Base-by-base conservation (phyloP, 176 grass and related monocot species). In the Phoenix dactylifera region DNA sequence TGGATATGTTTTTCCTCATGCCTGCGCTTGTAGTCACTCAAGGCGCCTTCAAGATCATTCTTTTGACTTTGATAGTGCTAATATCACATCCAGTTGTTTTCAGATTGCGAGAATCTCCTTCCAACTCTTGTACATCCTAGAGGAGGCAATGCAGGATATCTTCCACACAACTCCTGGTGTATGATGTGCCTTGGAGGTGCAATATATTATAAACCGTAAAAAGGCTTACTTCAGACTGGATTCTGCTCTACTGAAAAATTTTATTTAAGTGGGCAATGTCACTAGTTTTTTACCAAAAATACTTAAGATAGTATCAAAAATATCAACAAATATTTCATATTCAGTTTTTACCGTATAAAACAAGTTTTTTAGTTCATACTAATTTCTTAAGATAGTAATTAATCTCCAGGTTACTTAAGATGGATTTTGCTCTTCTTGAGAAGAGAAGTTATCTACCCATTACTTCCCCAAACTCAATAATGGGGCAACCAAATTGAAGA, bases 131-230 rank as follows among this genome's bases (percentile, higher is more conserved):
- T 80, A 75, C 74, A 88, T 59, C 84, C 83, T 19, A 73, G 68
- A 68, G 66, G 52, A 29, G 74, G 20, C 6, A 24, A 68, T 77
- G 19, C 64, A 55, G 26, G 76, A 65, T 72, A 73, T 50, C 57
- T 89, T 63, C 69, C 74, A 57, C 55, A 61, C 53, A 77, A 65
- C 28, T 79, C 72, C 58, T 97, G 92, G 87, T 64, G 70, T 39
- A 73, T 97, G 75, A 77, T 88, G 69, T 87, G 87, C 14, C 78
- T 97, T 57, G 92, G 83, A 80, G 83, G 83, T 60, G 77, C 87
- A 79, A 89, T 58, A 68, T 97, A 97, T 80, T 97, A 97, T 78
- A 88, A 97, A 51, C 73, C 81, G 57, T 69, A 79, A 63, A 97
- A 88, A 73, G 87, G 87, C 28, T 69, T 97, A 51, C 73, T 91